A percentile compares a stretch with the other conserved stretches of the same genome.
Conservation (phyloP, 2,329 filamentous ascomycete genomes). For the Zalaria sp. region DNA sequence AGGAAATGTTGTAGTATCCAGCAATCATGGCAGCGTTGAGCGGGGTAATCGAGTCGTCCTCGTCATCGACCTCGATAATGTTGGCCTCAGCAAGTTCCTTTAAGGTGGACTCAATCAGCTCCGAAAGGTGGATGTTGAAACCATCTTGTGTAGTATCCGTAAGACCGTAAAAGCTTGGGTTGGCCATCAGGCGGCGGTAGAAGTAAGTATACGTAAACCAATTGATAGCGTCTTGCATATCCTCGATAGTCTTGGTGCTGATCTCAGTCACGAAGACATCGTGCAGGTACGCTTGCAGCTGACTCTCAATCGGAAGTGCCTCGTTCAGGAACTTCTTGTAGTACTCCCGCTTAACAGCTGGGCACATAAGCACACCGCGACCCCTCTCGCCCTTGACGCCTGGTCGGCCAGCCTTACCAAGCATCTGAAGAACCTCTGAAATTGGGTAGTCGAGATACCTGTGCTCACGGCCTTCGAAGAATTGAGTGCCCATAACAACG, state of each 20-base stretch:
- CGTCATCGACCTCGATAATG: conserved; percentile 90
- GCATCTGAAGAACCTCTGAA: conserved; percentile 93
- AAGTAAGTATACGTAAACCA: conserved; percentile 99
- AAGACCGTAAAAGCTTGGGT: conserved; percentile 91
- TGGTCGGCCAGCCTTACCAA: conserved; percentile 76
- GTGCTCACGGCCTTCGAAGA: conserved; percentile 91
- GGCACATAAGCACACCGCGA: conserved; percentile 92
- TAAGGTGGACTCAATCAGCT: conserved; percentile 83
- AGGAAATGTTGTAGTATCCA: conserved; percentile 98
- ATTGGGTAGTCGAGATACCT: conserved; percentile 94
- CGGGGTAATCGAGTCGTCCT: conserved; percentile 73
- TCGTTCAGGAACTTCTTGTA: conserved; percentile 99
- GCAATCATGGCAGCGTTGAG: conserved; percentile 96
- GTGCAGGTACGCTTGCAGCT: conserved; percentile 79
- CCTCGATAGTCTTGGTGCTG: conserved; percentile 88
- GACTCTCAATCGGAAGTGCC: conserved; percentile 87
- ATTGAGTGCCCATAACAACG: conserved; percentile 94
- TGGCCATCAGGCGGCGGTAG: conserved; percentile 84
- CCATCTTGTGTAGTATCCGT: conserved; percentile 81
- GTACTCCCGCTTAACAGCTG: conserved; percentile 86
- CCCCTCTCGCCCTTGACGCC: conserved; percentile 61
- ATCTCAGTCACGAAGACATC: conserved; percentile 97
- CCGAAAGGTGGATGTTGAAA: conserved; percentile 85
- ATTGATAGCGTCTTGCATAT: conserved; percentile 91
- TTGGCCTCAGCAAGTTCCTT: conserved; percentile 85